Percentiles rank a stretch among this genome's conserved stretches.
Conservation (phyloP, 192 early-diverging fungal species). For the Mortierella alpina region DNA sequence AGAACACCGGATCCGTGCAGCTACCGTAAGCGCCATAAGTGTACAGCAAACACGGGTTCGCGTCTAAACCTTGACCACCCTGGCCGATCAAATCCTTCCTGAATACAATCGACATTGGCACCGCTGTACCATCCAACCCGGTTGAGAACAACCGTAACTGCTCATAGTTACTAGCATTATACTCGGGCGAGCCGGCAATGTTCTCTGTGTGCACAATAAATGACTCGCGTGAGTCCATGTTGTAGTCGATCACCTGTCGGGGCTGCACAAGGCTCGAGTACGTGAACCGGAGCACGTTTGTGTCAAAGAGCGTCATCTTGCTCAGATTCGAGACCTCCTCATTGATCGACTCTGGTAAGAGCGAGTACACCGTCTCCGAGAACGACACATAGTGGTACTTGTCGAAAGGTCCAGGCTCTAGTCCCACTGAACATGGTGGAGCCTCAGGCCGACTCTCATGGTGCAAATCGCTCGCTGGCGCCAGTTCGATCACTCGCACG, state of each 20-base stretch:
- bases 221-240: constrained; percentile 61
- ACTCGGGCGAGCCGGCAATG: constrained; percentile 33
- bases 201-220: constrained; percentile 42
- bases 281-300: constrained; percentile 57
- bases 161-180: constrained; percentile 56
- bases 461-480: not conserved
- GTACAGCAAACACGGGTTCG: constrained; percentile 72
- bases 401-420: constrained; percentile 48
- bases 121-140: constrained; percentile 51
- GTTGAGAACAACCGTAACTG: constrained; percentile 58
- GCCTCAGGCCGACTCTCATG: constrained; percentile 6
- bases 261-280: constrained; percentile 61
- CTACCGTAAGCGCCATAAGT: constrained; percentile 87
- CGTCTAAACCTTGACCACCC: constrained; percentile 41
- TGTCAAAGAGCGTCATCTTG: constrained; percentile 56
- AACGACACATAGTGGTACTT: constrained; percentile 70
- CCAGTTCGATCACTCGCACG: constrained; percentile 65
- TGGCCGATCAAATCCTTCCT: constrained; percentile 48
- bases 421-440: constrained; percentile 22
- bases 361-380: constrained; percentile 63
- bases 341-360: constrained; percentile 61
- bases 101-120: constrained; percentile 76
- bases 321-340: constrained; percentile 64
- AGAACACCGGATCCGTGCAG: constrained; percentile 79
- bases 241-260: constrained; percentile 70